Conservation (phyloP, 495 filamentous ascomycete genomes). For the Cairneyella variabilis region DNA sequence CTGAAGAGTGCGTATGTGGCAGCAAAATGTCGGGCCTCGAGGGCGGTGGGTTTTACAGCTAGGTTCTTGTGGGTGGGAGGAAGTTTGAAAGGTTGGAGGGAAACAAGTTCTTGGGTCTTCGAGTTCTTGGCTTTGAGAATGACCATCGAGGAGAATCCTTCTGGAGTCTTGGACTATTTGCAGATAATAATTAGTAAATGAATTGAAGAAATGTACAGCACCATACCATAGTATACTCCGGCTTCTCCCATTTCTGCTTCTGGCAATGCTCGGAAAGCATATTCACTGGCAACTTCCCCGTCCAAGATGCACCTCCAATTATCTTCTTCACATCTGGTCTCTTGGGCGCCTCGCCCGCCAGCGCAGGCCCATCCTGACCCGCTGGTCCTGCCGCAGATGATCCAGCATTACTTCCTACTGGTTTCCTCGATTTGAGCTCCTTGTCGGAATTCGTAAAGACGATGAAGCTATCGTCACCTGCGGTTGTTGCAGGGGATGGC, state of each 20-base stretch:
- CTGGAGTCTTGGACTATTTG: slow-evolving; percentile 28
- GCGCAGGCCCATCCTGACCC: slow-evolving; percentile 28
- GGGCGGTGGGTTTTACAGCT: slow-evolving; percentile 62
- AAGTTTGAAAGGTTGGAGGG: slow-evolving; percentile 76
- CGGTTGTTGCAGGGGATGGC: slow-evolving; percentile 22
- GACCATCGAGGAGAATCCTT: slow-evolving; percentile 74
- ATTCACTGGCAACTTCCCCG: slow-evolving; percentile 91
- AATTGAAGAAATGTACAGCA: background rate
- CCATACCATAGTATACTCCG: slow-evolving; percentile 76
- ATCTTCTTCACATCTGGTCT: slow-evolving; percentile 80
- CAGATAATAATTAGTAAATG: background rate
- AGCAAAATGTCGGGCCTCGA: slow-evolving; percentile 90
- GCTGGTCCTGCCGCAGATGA: slow-evolving; percentile 24
- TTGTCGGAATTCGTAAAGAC: slow-evolving; percentile 64
- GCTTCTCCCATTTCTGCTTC: slow-evolving; percentile 91
- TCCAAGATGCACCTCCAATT: slow-evolving; percentile 96
- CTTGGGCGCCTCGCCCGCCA: slow-evolving; percentile 55
- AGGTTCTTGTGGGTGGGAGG: slow-evolving; percentile 68
- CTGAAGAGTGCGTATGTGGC: slow-evolving; percentile 88
- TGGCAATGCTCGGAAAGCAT: slow-evolving; percentile 92
- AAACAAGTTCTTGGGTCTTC: slow-evolving; percentile 73
- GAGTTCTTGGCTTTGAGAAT: slow-evolving; percentile 72
- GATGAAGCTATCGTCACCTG: slow-evolving; percentile 58
- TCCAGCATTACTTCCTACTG: slow-evolving; percentile 32
- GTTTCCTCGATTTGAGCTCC: slow-evolving; percentile 45